Evolutionary conservation across 208 protist species (phyloP).

Genomic region (Wallacemonas rigidus): DNA sequence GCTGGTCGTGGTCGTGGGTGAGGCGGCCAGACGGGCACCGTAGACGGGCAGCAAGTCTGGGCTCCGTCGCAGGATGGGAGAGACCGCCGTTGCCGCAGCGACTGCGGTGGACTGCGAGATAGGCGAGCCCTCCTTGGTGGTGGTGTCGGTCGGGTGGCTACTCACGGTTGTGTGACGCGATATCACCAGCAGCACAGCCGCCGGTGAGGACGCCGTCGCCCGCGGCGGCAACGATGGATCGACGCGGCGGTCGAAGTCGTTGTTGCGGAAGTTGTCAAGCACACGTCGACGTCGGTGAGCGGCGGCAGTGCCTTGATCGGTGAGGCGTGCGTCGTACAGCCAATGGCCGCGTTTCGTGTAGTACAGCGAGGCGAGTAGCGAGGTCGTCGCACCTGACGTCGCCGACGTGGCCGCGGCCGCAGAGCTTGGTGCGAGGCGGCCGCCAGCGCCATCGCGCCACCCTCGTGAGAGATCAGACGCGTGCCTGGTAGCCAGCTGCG

Average conservation of each 20-base stretch:
- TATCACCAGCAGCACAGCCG: constrained; percentile 13
- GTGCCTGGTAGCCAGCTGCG: neutral
- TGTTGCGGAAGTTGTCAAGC: neutral
- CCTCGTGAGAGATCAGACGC: too few relatives aligned
- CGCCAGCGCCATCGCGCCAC: neutral
- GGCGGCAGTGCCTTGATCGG: neutral
- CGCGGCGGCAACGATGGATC: neutral
- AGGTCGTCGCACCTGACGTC: neutral
- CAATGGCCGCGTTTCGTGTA: constrained; percentile 16
- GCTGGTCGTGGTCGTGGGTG: constrained; percentile 1
- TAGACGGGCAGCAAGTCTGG: constrained; percentile 12
- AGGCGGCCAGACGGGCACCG: neutral
- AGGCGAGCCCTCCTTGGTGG: neutral
- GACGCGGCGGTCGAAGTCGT: too few relatives aligned
- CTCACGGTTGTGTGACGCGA: neutral
- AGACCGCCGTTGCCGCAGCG: neutral
- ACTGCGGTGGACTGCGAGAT: neutral
- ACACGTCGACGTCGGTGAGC: neutral
- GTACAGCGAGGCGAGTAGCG: constrained; percentile 7
- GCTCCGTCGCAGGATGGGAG: neutral
- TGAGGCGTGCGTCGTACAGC: constrained; percentile 4
- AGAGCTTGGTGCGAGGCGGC: too few relatives aligned
- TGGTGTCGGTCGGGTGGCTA: neutral
- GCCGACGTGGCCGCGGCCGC: neutral
- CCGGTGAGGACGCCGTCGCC: neutral